Conservation (phyloP, 805 yeast species). For the Teunomyces gatunensis region DNA sequence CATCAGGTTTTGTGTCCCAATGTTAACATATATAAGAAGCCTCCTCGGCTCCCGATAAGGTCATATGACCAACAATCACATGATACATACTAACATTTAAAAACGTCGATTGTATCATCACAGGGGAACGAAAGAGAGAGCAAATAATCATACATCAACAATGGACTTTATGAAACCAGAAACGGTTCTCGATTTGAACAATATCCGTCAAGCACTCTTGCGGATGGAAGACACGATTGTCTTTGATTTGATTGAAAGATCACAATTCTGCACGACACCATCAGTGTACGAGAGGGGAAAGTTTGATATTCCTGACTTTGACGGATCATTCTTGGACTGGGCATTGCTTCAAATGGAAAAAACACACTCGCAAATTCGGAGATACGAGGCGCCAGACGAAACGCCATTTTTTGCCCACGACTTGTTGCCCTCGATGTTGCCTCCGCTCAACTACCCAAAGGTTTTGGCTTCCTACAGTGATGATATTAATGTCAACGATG, state of each 20-base stretch:
- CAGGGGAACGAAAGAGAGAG: background rate
- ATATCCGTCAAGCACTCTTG: conserved; percentile 80
- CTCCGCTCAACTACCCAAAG: conserved; percentile 74
- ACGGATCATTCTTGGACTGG: conserved; percentile 89
- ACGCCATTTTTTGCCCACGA: conserved; percentile 79
- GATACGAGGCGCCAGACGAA: conserved; percentile 95
- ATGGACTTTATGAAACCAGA: conserved; percentile 81
- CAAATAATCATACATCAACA: conserved; percentile 3
- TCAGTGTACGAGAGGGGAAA: conserved; percentile 65
- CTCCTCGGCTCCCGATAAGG: background rate
- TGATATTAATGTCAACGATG: conserved; percentile 71
- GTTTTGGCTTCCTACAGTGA: conserved; percentile 71
- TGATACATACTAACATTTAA: background rate
- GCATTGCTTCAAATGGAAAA: conserved; percentile 70
- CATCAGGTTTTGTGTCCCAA: too few species aligned
- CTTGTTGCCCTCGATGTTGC: conserved; percentile 69
- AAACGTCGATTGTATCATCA: background rate
- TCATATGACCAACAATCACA: background rate
- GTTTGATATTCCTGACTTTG: conserved; percentile 60
- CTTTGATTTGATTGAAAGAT: conserved; percentile 87
- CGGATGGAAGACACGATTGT: conserved; percentile 97
- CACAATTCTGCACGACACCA: conserved; percentile 77
- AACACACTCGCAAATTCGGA: conserved; percentile 65
- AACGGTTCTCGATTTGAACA: conserved; percentile 72
- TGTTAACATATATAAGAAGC: background rate